Conservation (phyloP, 805 yeast genomes). For the Metschnikowia kunwiensis region DNA sequence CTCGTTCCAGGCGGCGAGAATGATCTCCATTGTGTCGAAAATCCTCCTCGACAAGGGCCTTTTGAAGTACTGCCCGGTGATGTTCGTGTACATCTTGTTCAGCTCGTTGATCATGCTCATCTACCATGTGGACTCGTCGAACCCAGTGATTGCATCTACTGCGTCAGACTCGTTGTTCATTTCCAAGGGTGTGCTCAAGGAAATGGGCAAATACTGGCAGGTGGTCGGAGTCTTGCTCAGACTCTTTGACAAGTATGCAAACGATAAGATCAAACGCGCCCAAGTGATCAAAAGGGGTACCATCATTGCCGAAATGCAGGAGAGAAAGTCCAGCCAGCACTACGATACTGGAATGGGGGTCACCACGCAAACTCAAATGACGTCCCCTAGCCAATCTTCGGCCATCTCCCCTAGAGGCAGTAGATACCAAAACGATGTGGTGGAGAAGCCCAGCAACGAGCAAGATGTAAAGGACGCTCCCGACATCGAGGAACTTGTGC, state of each 20-base stretch:
- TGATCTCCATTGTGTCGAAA: conserved; percentile 63
- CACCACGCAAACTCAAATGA: background rate
- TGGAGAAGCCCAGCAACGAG: background rate
- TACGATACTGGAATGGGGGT: conserved; percentile 1
- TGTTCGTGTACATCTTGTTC: conserved; percentile 55
- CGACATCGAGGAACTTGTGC: conserved; percentile 34
- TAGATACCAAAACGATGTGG: background rate
- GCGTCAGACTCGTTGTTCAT: conserved; percentile 42
- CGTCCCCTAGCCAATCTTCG: conserved; percentile 3
- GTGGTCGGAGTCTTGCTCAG: conserved; percentile 36
- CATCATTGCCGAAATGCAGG: conserved; percentile 38
- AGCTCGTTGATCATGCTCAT: conserved; percentile 68
- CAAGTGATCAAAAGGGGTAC: conserved; percentile 38
- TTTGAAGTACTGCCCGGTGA: conserved; percentile 53
- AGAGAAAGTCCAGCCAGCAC: conserved; percentile 23
- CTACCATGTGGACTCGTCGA: conserved; percentile 57
- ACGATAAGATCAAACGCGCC: conserved; percentile 42
- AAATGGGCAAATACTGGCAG: conserved; percentile 38
- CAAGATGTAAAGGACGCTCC: conserved; percentile 7
- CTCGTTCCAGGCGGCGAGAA: conserved; percentile 77
- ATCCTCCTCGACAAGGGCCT: conserved; percentile 50
- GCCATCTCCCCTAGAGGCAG: conserved; percentile 11
- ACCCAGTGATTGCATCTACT: conserved; percentile 38
- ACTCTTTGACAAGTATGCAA: conserved; percentile 41
- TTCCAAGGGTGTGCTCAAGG: conserved; percentile 36